Evolutionary conservation across 1,284 basidiomycete species (phyloP).

Genomic region (Apiotrichum laibachii): DNA sequence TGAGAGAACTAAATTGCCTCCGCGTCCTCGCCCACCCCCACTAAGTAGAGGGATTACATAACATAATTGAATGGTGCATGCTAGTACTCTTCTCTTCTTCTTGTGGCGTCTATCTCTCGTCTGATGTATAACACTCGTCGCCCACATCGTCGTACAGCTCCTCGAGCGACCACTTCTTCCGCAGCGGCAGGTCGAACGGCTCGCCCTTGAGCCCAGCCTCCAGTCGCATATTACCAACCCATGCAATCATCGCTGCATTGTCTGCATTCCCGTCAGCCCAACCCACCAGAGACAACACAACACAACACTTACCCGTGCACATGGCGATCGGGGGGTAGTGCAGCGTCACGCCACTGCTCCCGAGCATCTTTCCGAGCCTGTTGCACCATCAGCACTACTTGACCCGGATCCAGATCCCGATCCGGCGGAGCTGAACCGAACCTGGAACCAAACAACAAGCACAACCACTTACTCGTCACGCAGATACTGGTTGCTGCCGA

Average conservation of each 20-base stretch:
- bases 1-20: too few species aligned
- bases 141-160: slow-evolving; percentile 57
- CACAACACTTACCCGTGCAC: slow-evolving; percentile 66
- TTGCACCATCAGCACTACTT: slow-evolving; percentile 1
- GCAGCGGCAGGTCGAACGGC: slow-evolving; percentile 42
- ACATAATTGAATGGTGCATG: too few species aligned
- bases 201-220: slow-evolving; percentile 61
- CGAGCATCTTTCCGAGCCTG: slow-evolving; percentile 29
- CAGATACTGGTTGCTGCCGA: slow-evolving; percentile 76
- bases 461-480: slow-evolving; percentile 59
- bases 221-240: slow-evolving; percentile 79
- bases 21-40: too few species aligned
- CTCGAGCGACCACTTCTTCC: slow-evolving; percentile 50
- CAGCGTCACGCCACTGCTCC: slow-evolving; percentile 46
- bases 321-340: slow-evolving; percentile 65
- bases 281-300: not conserved
- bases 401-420: not conserved
- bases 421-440: too few species aligned
- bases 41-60: too few species aligned
- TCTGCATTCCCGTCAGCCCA: slow-evolving; percentile 55
- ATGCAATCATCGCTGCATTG: slow-evolving; percentile 93
- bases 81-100: too few species aligned
- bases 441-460: not conserved
- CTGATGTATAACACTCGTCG: slow-evolving; percentile 6
- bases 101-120: too few species aligned